phyloP scores from a whole-genome alignment of 2,329 filamentous ascomycete genomes.

The Pseudocercospora vitis region DNA sequence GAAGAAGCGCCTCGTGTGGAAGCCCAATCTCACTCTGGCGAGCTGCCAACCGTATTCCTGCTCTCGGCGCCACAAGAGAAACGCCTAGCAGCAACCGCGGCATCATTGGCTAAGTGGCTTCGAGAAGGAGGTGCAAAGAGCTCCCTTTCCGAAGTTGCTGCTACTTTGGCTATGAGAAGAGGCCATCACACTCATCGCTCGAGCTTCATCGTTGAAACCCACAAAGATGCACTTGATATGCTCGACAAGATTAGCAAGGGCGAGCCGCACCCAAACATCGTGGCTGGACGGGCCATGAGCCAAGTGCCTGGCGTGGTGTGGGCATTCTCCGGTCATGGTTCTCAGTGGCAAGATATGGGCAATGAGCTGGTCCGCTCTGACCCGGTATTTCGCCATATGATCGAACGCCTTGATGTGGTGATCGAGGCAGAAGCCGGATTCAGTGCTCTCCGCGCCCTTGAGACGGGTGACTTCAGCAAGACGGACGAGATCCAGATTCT shows the following conservation, averaged over 20 bases:
- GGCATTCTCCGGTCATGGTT: constrained; percentile 29
- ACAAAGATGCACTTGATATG: background rate
- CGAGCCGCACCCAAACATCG: background rate
- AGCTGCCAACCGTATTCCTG: background rate
- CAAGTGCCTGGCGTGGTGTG: background rate
- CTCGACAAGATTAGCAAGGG: background rate
- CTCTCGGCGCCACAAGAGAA: background rate
- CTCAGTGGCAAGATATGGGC: constrained; percentile 27
- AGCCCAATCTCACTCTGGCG: background rate
- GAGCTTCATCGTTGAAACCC: background rate
- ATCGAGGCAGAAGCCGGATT: background rate
- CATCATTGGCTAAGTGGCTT: background rate
- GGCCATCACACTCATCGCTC: background rate
- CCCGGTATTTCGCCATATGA: constrained; percentile 3
- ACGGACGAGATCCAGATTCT: background rate
- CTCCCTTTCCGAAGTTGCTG: background rate
- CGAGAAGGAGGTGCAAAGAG: background rate
- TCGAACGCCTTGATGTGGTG: constrained; percentile 9
- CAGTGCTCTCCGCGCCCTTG: background rate
- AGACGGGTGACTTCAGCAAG: background rate
- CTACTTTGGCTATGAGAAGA: background rate
- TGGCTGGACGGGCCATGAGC: background rate
- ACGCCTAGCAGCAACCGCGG: background rate
- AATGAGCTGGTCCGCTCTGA: constrained; percentile 12
- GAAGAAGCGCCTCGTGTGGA: background rate